Percentiles rank a stretch among this genome's conserved stretches.
Evolutionary conservation across 2,329 filamentous ascomycete species (phyloP).

Genomic region (Pseudocercospora ulei): DNA sequence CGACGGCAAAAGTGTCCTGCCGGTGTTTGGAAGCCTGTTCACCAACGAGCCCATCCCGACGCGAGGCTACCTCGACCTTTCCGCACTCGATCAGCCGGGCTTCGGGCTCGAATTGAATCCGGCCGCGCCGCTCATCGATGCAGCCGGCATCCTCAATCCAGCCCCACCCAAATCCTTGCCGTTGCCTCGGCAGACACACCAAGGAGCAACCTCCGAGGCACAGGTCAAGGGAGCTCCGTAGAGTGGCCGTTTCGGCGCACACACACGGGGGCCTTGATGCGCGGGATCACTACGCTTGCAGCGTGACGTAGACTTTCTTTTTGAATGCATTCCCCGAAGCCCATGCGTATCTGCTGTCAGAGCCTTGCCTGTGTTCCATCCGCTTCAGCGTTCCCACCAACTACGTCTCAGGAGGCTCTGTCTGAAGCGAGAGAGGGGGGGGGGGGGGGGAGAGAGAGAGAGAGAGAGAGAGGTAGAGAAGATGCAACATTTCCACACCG

Average conservation of each 20-base stretch:
- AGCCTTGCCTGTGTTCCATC: constrained; percentile 7
- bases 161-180: constrained; percentile 42
- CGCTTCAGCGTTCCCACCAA: not conserved
- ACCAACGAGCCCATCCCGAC: constrained; percentile 79
- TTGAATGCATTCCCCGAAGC: not conserved
- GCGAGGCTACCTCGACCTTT: constrained; percentile 69
- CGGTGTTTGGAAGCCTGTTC: constrained; percentile 87
- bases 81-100: constrained; percentile 75
- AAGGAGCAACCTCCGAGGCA: constrained; percentile 11
- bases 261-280: no score
- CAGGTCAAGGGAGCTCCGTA: constrained; percentile 13
- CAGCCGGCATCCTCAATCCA: constrained; percentile 61
- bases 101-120: constrained; percentile 85
- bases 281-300: constrained; percentile 4
- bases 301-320: not conserved
- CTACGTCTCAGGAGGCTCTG: not conserved
- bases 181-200: constrained; percentile 24
- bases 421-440: not conserved
- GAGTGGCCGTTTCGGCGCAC: constrained; percentile 4
- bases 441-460: not conserved
- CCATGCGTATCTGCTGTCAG: constrained; percentile 1
- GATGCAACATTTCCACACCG: no score
- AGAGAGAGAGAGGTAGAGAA: not conserved
- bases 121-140: constrained; percentile 66
- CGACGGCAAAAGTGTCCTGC: constrained; percentile 78